Conservation (phyloP, 1,284 basidiomycete genomes). For the Mycena sp. region DNA sequence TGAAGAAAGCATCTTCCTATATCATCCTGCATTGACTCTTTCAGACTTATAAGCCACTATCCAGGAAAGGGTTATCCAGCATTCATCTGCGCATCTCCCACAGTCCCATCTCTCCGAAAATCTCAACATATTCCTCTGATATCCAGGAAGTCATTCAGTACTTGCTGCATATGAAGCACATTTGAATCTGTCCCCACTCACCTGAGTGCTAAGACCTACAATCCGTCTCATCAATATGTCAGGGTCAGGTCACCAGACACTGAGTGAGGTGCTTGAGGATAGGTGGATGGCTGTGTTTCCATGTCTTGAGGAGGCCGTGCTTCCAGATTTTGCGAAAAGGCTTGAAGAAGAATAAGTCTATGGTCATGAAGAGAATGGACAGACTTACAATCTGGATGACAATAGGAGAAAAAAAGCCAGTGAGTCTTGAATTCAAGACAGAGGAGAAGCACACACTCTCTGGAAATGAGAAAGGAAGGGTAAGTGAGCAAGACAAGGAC, state of each 20-base stretch:
- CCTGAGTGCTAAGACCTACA: not conserved
- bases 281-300: conserved; percentile 4
- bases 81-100: conserved; percentile 1
- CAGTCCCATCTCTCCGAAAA: conserved; percentile 1
- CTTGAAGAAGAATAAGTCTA: not conserved
- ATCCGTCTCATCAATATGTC: conserved; percentile 1
- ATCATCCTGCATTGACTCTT: not conserved
- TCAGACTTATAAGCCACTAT: conserved; percentile 1
- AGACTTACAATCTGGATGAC: not conserved
- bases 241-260: conserved; percentile 5
- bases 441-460: not conserved
- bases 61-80: conserved; percentile 1
- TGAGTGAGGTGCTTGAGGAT: conserved; percentile 1
- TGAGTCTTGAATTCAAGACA: not conserved
- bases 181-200: conserved; percentile 8
- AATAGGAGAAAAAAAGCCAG: not conserved
- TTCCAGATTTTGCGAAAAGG: conserved; percentile 6
- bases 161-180: not conserved
- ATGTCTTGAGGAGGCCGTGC: not conserved
- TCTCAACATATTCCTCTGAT: conserved; percentile 1
- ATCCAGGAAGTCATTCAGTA: not conserved
- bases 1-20: conserved; percentile 3
- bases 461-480: not conserved
- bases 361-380: conserved; percentile 1
- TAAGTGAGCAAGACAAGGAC: too few relatives aligned